phyloP scores from a whole-genome alignment of 441 rosid genomes.

The Theobroma grandiflorum region DNA sequence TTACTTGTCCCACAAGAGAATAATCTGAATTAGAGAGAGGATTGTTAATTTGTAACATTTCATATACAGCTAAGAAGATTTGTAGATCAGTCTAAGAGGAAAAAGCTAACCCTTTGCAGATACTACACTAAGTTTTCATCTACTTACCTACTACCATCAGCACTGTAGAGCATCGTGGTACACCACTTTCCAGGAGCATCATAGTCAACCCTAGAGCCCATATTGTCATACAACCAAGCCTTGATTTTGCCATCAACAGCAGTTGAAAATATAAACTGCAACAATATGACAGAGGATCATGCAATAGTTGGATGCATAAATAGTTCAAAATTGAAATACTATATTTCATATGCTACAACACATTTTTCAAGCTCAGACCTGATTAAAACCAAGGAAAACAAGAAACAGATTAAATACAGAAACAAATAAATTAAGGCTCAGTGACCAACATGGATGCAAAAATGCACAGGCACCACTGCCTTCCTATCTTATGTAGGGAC shows the following conservation, averaged over 20 bases:
- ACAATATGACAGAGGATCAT: slow-evolving; percentile 2
- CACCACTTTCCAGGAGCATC: slow-evolving; percentile 53
- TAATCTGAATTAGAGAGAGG: slow-evolving; percentile 35
- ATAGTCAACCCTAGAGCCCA: slow-evolving; percentile 53
- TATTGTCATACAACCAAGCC: slow-evolving; percentile 54
- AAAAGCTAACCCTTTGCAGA: slow-evolving; percentile 1
- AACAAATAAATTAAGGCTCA: not conserved
- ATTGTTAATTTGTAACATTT: not conserved
- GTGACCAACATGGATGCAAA: not conserved
- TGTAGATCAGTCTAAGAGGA: not conserved
- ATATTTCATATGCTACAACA: not conserved
- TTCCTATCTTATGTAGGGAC: slow-evolving; percentile 4
- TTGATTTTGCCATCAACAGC: slow-evolving; percentile 51
- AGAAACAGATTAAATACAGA: slow-evolving; percentile 5
- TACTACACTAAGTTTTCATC: not conserved
- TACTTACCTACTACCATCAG: slow-evolving; percentile 51
- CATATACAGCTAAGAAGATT: not conserved
- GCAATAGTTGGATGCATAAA: slow-evolving; percentile 10
- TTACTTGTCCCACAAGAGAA: slow-evolving; percentile 53
- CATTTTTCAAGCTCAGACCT: slow-evolving; percentile 8
- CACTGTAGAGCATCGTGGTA: slow-evolving; percentile 49
- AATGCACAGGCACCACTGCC: not conserved
- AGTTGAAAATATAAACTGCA: slow-evolving; percentile 53
- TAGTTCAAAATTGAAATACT: not conserved
- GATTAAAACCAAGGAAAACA: not conserved